Evolutionary conservation across 208 protist species (phyloP).

Genomic region (Kentomonas sorsogonicus): DNA sequence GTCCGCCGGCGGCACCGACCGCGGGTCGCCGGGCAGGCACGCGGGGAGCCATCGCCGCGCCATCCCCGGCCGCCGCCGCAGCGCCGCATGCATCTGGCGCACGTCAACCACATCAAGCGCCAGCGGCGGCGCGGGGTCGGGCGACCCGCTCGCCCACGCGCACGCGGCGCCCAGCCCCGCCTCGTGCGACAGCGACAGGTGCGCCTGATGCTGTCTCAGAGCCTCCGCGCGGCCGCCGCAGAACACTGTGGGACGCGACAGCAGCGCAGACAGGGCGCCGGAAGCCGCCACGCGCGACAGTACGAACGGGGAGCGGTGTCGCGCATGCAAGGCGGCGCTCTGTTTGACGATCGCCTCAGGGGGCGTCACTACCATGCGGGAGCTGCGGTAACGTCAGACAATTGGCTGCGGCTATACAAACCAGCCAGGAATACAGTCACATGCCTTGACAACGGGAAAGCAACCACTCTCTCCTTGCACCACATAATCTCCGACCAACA

Average conservation of each 20-base stretch:
- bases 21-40: constrained; percentile 10
- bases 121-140: constrained; percentile 1
- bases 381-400: too few relatives aligned
- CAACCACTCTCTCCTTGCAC: too few relatives aligned
- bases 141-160: constrained; percentile 17
- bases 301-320: constrained; percentile 42
- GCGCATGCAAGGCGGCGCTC: constrained; percentile 16
- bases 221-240: constrained; percentile 23
- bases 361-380: too few relatives aligned
- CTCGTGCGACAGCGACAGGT: constrained; percentile 51
- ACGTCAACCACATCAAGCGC: constrained; percentile 48
- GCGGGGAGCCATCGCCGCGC: constrained; percentile 7
- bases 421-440: too few relatives aligned
- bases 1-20: too few relatives aligned
- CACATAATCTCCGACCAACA: too few relatives aligned
- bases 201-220: constrained; percentile 14
- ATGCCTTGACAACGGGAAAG: too few relatives aligned
- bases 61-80: constrained; percentile 19
- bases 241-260: constrained; percentile 16
- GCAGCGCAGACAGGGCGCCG: constrained; percentile 18
- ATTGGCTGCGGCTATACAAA: too few relatives aligned
- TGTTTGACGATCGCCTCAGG: too few relatives aligned
- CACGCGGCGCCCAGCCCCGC: constrained; percentile 34
- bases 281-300: constrained; percentile 62
- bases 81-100: constrained; percentile 23